Conservation (phyloP, 129 eudicot species). For the Centaurea solstitialis region DNA sequence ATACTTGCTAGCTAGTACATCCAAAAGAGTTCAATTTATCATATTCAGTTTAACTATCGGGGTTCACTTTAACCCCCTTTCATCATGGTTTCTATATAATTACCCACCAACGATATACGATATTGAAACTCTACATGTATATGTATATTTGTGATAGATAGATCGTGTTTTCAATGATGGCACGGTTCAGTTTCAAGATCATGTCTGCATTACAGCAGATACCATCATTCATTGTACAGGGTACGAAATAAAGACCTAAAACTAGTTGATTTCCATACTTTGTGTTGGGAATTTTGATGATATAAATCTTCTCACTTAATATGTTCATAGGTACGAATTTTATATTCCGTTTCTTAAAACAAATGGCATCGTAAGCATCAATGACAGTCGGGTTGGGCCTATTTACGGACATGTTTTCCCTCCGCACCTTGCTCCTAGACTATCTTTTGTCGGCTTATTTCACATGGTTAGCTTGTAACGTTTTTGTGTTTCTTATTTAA, state of each 20-base stretch:
- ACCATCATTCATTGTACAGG: constrained; percentile 78
- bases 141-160: constrained; percentile 38
- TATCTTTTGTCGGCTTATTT: constrained; percentile 59
- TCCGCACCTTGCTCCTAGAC: constrained; percentile 58
- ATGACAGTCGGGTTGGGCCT: constrained; percentile 56
- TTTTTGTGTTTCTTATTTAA: neutral
- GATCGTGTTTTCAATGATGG: constrained; percentile 59
- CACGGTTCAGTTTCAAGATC: constrained; percentile 56
- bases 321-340: constrained; percentile 39
- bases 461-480: constrained; percentile 37
- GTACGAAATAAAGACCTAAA: constrained; percentile 26
- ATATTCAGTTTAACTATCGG: neutral
- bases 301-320: neutral
- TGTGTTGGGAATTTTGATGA: neutral
- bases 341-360: constrained; percentile 53
- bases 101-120: too few relatives aligned
- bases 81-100: neutral
- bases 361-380: constrained; percentile 41
- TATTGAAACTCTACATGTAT: neutral
- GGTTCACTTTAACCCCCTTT: neutral
- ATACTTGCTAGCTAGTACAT: neutral
- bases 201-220: constrained; percentile 49
- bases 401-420: constrained; percentile 64
- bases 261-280: neutral
- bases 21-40: neutral